These are phyloP conservation scores for Phytophthora macrochlamydospora DNA, from an alignment of 352 stramenopile genomes.

Conservation along the genomic window DNA sequence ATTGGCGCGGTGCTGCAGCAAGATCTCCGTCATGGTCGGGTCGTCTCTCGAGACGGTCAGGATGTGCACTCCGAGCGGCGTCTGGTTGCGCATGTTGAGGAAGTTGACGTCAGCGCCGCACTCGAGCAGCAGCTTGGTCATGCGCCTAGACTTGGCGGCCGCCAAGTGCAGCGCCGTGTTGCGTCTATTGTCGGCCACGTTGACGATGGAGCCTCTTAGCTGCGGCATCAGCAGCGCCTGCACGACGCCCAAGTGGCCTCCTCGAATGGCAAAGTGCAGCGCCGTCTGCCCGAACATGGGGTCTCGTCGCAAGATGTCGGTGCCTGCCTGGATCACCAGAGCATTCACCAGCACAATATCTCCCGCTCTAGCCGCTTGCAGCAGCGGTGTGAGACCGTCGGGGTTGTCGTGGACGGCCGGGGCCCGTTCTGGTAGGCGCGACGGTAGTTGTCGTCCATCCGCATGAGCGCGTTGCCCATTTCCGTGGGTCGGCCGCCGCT, in stretches of 20 bases:
- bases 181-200: conserved; percentile 66
- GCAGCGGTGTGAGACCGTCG: conserved; percentile 73
- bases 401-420: conserved; percentile 21
- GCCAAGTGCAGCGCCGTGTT: conserved; percentile 70
- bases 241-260: conserved; percentile 65
- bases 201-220: conserved; percentile 67
- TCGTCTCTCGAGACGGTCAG: conserved; percentile 62
- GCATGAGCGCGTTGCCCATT: conserved; percentile 73
- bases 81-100: conserved; percentile 75
- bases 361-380: conserved; percentile 62
- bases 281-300: conserved; percentile 71
- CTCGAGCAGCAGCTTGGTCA: conserved; percentile 67
- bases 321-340: conserved; percentile 70
- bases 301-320: conserved; percentile 69
- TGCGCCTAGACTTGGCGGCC: conserved; percentile 63
- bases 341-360: conserved; percentile 74
- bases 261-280: conserved; percentile 73
- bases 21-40: conserved; percentile 60
- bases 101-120: conserved; percentile 64
- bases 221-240: conserved; percentile 74
- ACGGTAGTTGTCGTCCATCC: conserved; percentile 74
- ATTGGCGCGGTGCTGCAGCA: conserved; percentile 63
- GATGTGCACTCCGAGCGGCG: conserved; percentile 67
- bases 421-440: conserved; percentile 40
- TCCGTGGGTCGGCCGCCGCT: conserved; percentile 45